These are phyloP conservation scores for Powellomyces hirtus DNA, from an alignment of 192 early-diverging fungal species.

Conservation along the genomic window DNA sequence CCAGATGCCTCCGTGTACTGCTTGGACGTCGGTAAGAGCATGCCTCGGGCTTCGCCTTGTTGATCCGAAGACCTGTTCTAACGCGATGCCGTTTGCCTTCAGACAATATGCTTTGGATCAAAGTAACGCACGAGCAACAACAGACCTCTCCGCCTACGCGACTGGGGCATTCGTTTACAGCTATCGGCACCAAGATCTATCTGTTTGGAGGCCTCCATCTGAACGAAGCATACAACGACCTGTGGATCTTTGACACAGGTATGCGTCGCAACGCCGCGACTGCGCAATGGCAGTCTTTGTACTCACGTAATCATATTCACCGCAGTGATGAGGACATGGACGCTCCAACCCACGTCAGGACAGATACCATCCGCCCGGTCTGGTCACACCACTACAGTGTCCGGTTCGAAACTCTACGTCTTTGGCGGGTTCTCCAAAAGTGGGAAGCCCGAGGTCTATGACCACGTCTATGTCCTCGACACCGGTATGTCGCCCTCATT, in stretches of 20 bases:
- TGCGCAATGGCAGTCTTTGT: too few relatives aligned
- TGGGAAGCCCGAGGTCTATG: conserved; percentile 13
- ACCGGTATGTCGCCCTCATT: conserved; percentile 18
- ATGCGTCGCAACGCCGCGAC: too few relatives aligned
- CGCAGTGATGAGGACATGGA: conserved; percentile 23
- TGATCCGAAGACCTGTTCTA: not conserved
- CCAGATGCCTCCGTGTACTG: conserved; percentile 34
- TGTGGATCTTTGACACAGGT: conserved; percentile 42
- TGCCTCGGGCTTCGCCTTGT: not conserved
- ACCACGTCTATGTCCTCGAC: conserved; percentile 24
- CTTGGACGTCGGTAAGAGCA: conserved; percentile 34
- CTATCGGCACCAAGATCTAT: conserved; percentile 19
- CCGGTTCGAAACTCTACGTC: conserved; percentile 1
- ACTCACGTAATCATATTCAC: too few relatives aligned
- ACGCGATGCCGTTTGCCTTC: not conserved
- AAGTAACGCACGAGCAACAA: not conserved
- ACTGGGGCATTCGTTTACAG: conserved; percentile 34
- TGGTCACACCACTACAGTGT: conserved; percentile 22
- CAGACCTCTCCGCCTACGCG: conserved; percentile 8
- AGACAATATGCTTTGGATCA: conserved; percentile 25
- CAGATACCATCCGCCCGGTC: conserved; percentile 13
- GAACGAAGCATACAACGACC: conserved; percentile 14
- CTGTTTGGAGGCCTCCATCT: conserved; percentile 32
- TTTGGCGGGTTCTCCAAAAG: conserved; percentile 21
- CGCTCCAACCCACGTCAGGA: conserved; percentile 1